phyloP scores from a whole-genome alignment of 2,329 filamentous ascomycete genomes.

The Epichloe coenophiala region DNA sequence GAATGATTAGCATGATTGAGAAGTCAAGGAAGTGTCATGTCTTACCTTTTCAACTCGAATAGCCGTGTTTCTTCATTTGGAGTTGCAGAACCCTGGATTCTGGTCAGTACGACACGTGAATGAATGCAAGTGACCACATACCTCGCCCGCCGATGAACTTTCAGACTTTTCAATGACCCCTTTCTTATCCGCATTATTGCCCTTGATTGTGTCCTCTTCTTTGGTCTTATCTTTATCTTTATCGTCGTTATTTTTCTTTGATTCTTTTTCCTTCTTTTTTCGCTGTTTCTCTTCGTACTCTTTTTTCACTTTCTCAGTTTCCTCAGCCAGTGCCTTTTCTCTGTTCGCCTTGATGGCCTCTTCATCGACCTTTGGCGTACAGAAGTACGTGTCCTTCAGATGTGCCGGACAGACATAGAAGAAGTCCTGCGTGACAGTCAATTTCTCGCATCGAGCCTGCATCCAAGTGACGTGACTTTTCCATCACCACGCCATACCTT shows the following conservation, averaged over 20 bases:
- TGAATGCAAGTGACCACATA: background rate
- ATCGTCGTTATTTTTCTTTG: slow-evolving; percentile 35
- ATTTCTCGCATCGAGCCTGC: background rate
- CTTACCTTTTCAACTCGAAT: slow-evolving; percentile 72
- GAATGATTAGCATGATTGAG: background rate
- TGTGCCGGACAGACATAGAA: slow-evolving; percentile 84
- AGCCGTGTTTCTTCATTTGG: slow-evolving; percentile 60
- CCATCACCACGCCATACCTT: slow-evolving; percentile 43
- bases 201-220: slow-evolving; percentile 16
- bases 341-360: slow-evolving; percentile 47
- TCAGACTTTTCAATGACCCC: slow-evolving; percentile 9
- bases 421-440: slow-evolving; percentile 43
- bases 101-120: background rate
- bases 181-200: slow-evolving; percentile 11
- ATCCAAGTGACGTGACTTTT: background rate
- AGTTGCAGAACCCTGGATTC: slow-evolving; percentile 6
- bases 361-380: slow-evolving; percentile 58
- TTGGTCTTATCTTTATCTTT: slow-evolving; percentile 24
- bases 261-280: slow-evolving; percentile 54
- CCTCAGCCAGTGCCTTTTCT: slow-evolving; percentile 50
- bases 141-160: slow-evolving; percentile 1
- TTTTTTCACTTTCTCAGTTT: slow-evolving; percentile 50
- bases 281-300: slow-evolving; percentile 64
- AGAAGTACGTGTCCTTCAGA: slow-evolving; percentile 72
- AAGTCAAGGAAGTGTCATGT: background rate